These are phyloP conservation scores for Aspergillus neoniger DNA, from an alignment of 2,329 filamentous ascomycete genomes.

Conservation along the genomic window DNA sequence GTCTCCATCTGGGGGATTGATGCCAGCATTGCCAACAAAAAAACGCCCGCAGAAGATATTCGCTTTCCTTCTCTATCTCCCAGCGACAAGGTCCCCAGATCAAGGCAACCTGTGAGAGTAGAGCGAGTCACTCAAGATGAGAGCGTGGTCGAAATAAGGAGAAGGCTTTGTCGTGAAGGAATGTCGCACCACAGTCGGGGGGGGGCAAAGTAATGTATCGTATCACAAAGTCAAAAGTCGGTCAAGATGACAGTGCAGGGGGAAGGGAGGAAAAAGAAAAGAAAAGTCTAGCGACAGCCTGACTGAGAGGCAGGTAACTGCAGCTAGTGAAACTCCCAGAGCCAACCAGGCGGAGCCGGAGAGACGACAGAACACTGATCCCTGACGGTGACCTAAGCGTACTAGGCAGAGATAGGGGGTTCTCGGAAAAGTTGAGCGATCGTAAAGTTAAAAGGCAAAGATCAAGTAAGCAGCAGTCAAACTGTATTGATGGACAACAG, in stretches of 20 bases:
- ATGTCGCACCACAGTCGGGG: constrained; percentile 35
- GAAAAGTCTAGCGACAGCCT: constrained; percentile 20
- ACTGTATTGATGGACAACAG: constrained; percentile 9
- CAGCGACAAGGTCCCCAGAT: constrained; percentile 9
- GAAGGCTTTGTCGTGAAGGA: constrained; percentile 18
- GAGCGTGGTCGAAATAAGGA: constrained; percentile 20
- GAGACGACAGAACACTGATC: constrained; percentile 18
- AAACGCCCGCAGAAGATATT: not conserved
- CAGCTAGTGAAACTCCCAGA: constrained; percentile 27
- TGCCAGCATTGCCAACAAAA: constrained; percentile 36
- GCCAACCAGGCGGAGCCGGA: constrained; percentile 21
- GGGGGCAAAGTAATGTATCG: constrained; percentile 30
- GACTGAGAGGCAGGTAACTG: constrained; percentile 24
- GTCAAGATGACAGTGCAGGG: constrained; percentile 33
- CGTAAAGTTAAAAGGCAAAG: constrained; percentile 7
- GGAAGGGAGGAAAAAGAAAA: constrained; percentile 18
- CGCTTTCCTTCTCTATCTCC: constrained; percentile 4
- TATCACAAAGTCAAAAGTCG: constrained; percentile 41
- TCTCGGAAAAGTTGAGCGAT: constrained; percentile 15
- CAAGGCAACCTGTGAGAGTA: constrained; percentile 15
- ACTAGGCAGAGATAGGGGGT: constrained; percentile 1
- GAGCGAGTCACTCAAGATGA: constrained; percentile 18
- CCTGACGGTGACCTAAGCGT: constrained; percentile 13
- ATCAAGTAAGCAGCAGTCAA: constrained; percentile 7
- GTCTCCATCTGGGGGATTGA: constrained; percentile 42